Conservation (phyloP, 73 alveolate species). For the Tetrahymena malaccensis region DNA sequence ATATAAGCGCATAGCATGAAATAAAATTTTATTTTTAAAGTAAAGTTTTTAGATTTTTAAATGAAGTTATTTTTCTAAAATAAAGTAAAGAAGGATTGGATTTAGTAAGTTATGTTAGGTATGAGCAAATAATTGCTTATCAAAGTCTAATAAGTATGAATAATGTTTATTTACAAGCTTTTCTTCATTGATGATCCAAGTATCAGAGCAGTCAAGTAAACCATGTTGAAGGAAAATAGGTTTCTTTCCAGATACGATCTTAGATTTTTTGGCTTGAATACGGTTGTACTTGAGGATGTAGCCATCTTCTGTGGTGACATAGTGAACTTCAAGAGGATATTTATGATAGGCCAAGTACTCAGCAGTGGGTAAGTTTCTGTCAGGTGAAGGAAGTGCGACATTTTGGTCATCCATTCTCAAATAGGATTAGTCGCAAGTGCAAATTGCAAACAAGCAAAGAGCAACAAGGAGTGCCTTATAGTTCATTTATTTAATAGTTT, state of each 20-base stretch:
- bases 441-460: background rate
- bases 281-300: slow-evolving; percentile 66
- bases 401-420: background rate
- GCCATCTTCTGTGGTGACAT: slow-evolving; percentile 87
- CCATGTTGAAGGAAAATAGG: slow-evolving; percentile 92
- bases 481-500: background rate
- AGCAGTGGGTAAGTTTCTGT: slow-evolving; percentile 14
- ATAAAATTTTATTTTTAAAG: background rate
- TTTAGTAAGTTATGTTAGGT: background rate
- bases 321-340: slow-evolving; percentile 68
- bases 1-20: background rate
- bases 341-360: slow-evolving; percentile 40
- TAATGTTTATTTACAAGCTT: slow-evolving; percentile 22
- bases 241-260: slow-evolving; percentile 50
- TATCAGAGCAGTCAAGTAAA: slow-evolving; percentile 67
- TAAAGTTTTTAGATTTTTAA: too few species aligned
- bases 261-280: slow-evolving; percentile 64
- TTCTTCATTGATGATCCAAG: slow-evolving; percentile 70
- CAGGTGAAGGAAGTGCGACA: slow-evolving; percentile 1
- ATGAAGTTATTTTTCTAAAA: background rate
- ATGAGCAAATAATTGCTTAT: background rate
- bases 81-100: background rate
- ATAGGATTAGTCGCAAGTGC: background rate
- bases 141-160: background rate
- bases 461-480: background rate